Base-by-base conservation (phyloP, 1,284 basidiomycete genomes). In the Malassezia dermatis region DNA sequence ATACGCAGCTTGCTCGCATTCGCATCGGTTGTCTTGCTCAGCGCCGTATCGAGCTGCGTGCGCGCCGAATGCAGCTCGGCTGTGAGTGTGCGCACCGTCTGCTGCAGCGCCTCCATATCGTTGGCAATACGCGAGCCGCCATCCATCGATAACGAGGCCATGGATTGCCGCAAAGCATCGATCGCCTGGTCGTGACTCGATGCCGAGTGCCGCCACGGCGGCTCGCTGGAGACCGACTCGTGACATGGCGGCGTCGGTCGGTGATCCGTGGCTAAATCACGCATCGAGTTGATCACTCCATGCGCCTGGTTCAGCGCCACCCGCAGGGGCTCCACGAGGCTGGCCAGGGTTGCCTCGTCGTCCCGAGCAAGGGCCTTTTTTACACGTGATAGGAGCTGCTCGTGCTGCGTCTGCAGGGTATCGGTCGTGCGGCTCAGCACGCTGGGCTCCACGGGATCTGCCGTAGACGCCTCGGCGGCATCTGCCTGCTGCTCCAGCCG, bases 221-320 rank as follows among this genome's bases (percentile, higher is more conserved):
- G 7, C 17, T 30, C 26, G 28, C 23, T 30, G 8, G 42, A n/a
- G 7, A 17, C 17, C 19, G 23, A 24, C n/a, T 17, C 43, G 13
- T 11, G 15, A 19, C 13, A 13, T 13, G 8, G 23, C 28, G 43
- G 31, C 27, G 28, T 1, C 7, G n/a, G 21, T 21, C 21, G 32
- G 19, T 37, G n/a, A 1, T 23, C 21, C 24, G 31, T 26, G 17
- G 17, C 15, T n/a, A 11, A 12, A 19, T 43, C 51, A 6, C 39
- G 52, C 45, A 54, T 40, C 26, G 52, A 23, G 32, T 54, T 54
- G 46, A 54, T 48, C 17, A 54, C 32, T 4, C 52, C 52, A 32
- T 54, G 52, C 31, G 52, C 46, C 10, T 54, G 45, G 26, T 48
- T 40, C 45, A 54, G 41, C 23, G 52, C 52, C 5, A 19, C 21